phyloP scores from a whole-genome alignment of 768 basidiomycete species.

The Saitozyma sp. region DNA sequence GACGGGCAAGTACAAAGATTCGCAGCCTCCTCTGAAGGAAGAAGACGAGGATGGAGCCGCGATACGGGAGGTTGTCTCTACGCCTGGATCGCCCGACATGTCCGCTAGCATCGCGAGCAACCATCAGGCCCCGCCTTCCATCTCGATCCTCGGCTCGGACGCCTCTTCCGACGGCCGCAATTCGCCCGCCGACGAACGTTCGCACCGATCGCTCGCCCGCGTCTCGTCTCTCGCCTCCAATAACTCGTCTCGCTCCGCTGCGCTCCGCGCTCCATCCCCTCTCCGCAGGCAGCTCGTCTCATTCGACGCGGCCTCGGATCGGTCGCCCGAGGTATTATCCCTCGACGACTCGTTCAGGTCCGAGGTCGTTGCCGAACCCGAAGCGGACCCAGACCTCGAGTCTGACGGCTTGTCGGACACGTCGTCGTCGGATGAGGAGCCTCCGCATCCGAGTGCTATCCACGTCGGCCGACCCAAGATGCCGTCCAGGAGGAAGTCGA shows the following conservation, averaged over 20 bases:
- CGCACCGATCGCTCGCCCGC: no score
- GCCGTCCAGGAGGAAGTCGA: constrained; percentile 46
- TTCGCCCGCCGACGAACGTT: constrained; percentile 1
- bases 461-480: constrained; percentile 25
- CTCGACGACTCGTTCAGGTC: constrained; percentile 6
- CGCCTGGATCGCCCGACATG: background rate
- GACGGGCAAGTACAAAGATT: constrained; percentile 57
- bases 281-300: constrained; percentile 21
- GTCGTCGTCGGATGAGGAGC: constrained; percentile 35
- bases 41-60: constrained; percentile 42
- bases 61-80: constrained; percentile 46
- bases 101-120: background rate
- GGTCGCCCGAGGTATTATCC: background rate
- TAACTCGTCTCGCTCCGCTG: constrained; percentile 7
- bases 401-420: constrained; percentile 41
- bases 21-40: constrained; percentile 27
- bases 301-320: background rate
- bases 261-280: constrained; percentile 34
- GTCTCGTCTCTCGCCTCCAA: constrained; percentile 10
- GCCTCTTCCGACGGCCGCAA: background rate
- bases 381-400: constrained; percentile 12
- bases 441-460: constrained; percentile 3
- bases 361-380: constrained; percentile 17
- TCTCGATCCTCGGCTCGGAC: constrained; percentile 16
- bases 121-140: constrained; percentile 12